Base-by-base conservation (phyloP, 2,329 filamentous ascomycete species). In the Helotiales sp. region DNA sequence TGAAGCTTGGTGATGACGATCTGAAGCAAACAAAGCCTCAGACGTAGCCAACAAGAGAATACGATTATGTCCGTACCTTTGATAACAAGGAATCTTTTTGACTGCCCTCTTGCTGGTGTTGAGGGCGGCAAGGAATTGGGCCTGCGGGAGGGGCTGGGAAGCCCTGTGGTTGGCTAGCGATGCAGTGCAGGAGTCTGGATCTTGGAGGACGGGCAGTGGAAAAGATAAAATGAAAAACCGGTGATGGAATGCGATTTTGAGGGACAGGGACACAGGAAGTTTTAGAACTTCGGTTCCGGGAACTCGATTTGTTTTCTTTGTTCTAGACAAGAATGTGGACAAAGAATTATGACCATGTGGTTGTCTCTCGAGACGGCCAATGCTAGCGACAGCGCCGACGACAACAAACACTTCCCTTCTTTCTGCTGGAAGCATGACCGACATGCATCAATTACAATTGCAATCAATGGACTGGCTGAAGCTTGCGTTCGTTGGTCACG, bases 101-200 rank as follows among this genome's bases (percentile, higher is more conserved):
- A 45, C 20, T 28, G 28, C 34, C n/a, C 20, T 45, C 40, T 20
- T 30, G 22, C 22, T 59, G 34, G 8, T 43, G 22, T 43, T 45
- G 34, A 43, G 20, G 34, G 28, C 13, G 55, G 34, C 34, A n/a
- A 20, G 22, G 55, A 20, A 10, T 28, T 59, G 45, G 34, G 55
- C 34, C 11, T 59, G 55, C 40, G 32, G 55, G 52, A 43, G 45
- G 32, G 43, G 55, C 28, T 59, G 55, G 47, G 57, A 22, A 57
- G 37, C 40, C 34, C 24, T 59, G 37, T 59, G 55, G 55, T 59
- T 59, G 34, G 55, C 37, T 59, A 20, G 22, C 34, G 24, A 45
- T 45, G 26, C 37, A 59, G 55, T n/a, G 40, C 40, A 45, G 40
- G n/a, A 45, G 40, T 45, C 40, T 30, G 32, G 40, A 59, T 57